Base-by-base conservation (phyloP, 202 grass and related monocot species). In the Tripidium arundinaceum region DNA sequence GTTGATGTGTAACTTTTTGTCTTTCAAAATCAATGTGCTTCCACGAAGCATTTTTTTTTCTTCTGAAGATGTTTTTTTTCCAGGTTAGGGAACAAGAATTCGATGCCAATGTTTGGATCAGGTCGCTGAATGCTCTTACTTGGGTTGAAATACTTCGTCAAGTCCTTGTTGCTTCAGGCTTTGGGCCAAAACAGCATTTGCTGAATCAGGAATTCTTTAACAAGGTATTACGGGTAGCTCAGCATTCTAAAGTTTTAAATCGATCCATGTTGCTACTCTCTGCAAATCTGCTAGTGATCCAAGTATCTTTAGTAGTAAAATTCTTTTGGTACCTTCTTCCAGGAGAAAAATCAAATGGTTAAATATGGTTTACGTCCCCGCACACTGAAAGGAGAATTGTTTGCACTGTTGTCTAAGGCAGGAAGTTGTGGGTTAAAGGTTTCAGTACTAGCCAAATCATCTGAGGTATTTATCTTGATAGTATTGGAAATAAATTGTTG, bases 61-160 rank as follows among this genome's bases (percentile, higher is more conserved):
- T 40, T 42, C 36, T 80, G 70, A 70, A 39, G 10, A 76, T 79
- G 61, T 61, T 65, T 88, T 65, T 78, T 93, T 79, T 93, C 49
- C 92, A 99, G 96, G 81, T 99, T 64, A 91, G 90, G 66, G 92
- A 99, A 85, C 90, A 99, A 81, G 90, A 91, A 70, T 89, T 99
- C 14, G 86, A 99, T 91, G 77, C 88, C n/a, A 87, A 86, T 34
- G 88, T 90, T 72, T 91, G 91, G 92, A 83, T 82, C 21, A 85
- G 75, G 40, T 96, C 92, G 33, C 77, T 99, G 40, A 99, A 96
- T 91, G 85, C 96, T 82, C 88, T 99, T 86, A 99, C 96, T 45
- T 99, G 96, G 96, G 86, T 87, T 77, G 96, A 99, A 87, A 99
- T 99, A 87, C 74, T 99, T 65, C 89, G 96, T 29, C 90, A 99